Base-by-base conservation (phyloP, 75 land plant genomes). In the Adiantum capillusveneris region DNA sequence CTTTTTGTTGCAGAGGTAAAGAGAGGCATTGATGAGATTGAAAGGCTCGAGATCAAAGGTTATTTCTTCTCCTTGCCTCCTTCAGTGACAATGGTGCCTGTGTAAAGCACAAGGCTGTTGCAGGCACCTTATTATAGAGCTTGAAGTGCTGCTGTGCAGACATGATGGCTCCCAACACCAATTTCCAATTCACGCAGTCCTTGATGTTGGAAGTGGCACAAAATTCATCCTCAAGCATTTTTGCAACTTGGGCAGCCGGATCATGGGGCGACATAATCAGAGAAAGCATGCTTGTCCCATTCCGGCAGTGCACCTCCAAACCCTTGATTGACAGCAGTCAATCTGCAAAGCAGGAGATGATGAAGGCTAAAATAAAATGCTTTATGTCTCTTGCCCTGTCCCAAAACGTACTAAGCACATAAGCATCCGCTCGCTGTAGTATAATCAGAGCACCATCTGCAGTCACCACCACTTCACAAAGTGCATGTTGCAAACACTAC, bases 261-360 rank as follows among this genome's bases (percentile, higher is more conserved):
- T 86, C 90, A 30, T 81, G 74, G 2, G 90, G 90, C 7, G 87
- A 83, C 88, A 86, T 86, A 34, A 86, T 83, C 12, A 86, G 75
- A 37, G 90, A 86, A 39, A 86, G 84, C 90, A 86, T 86, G 72
- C 88, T 84, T 21, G 90, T 86, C 11, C 90, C 90, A 68, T 86
- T 86, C 2, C 90, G 88, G 31, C 90, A 58, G 27, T 84, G 88
- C 44, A 84, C 51, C 58, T 86, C 90, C 60, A 86, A 59, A 19
- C 81, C 84, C 74, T 85, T 86, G 60, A 86, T 86, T 31, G 84
- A 57, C 37, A n/a, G n/a, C n/a, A n/a, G n/a, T n/a, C n/a, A n/a
- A n/a, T n/a, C n/a, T n/a, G n/a, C n/a, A n/a, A n/a, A n/a, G n/a
- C n/a, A n/a, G n/a, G n/a, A n/a, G n/a, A n/a, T n/a, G n/a, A n/a